These are phyloP conservation scores for Clarireedia monteithiana DNA, from an alignment of 2,329 filamentous ascomycete genomes.

Conservation along the genomic window DNA sequence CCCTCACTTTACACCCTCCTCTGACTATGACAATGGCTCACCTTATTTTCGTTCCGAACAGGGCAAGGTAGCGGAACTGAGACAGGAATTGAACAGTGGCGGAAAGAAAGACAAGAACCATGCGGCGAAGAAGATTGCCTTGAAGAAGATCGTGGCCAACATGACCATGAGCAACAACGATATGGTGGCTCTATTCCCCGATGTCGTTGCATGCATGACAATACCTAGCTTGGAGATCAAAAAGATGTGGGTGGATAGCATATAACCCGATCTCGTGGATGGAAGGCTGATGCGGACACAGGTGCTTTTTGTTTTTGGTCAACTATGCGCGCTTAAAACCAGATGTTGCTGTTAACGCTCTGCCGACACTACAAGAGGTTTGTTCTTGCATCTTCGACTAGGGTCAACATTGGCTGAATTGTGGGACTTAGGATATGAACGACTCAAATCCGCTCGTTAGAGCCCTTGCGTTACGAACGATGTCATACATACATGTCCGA, in stretches of 20 bases:
- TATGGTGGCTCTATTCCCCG: conserved; percentile 94
- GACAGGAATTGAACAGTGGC: conserved; percentile 85
- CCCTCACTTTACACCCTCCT: conserved; percentile 24
- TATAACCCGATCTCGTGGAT: neutral
- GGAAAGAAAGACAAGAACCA: conserved; percentile 98
- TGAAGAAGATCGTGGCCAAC: conserved; percentile 99
- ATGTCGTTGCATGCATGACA: conserved; percentile 92
- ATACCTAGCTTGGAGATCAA: conserved; percentile 95
- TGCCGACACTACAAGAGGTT: conserved; percentile 78
- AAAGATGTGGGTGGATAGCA: conserved; percentile 69
- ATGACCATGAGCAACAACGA: conserved; percentile 99
- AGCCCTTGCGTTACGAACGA: conserved; percentile 84
- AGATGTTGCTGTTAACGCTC: conserved; percentile 86
- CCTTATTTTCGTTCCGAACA: conserved; percentile 44
- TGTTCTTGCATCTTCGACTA: conserved; percentile 19
- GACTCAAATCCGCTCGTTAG: conserved; percentile 87
- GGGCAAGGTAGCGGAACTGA: conserved; percentile 98
- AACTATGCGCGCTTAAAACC: conserved; percentile 95
- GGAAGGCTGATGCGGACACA: conserved; percentile 32
- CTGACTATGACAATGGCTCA: conserved; percentile 23
- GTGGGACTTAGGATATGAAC: conserved; percentile 69
- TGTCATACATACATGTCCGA: conserved; percentile 94
- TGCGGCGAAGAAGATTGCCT: conserved; percentile 87
- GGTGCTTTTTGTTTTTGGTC: conserved; percentile 96
- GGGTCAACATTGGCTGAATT: neutral